Percentiles rank a stretch among this genome's conserved stretches.
phyloP scores from a whole-genome alignment of 192 early-diverging fungal genomes.

The Coemansia sp. region DNA sequence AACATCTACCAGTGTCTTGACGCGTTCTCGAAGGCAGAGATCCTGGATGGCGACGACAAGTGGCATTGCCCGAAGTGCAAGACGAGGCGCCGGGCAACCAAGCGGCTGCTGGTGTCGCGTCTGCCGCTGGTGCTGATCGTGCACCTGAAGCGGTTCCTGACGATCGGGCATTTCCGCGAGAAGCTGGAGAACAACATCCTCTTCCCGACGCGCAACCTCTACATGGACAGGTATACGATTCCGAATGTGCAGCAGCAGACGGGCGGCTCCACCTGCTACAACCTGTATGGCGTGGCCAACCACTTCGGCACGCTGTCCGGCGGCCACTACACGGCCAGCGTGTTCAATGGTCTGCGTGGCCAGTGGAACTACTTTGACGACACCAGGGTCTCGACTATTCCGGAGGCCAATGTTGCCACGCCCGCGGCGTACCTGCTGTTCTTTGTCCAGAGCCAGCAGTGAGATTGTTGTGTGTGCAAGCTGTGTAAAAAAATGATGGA shows the following conservation, averaged over 20 bases:
- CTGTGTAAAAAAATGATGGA: neutral
- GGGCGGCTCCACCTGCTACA: slow-evolving; percentile 56
- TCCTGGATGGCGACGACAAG: slow-evolving; percentile 85
- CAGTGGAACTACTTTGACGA: slow-evolving; percentile 91
- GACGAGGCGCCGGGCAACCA: slow-evolving; percentile 68
- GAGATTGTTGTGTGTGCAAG: neutral
- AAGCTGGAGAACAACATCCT: slow-evolving; percentile 87
- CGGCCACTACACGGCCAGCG: slow-evolving; percentile 78
- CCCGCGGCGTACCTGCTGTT: slow-evolving; percentile 52
- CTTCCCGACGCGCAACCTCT: slow-evolving; percentile 71
- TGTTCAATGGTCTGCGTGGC: slow-evolving; percentile 59
- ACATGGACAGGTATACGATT: slow-evolving; percentile 62
- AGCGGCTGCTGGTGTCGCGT: slow-evolving; percentile 73
- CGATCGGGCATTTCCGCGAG: slow-evolving; percentile 87
- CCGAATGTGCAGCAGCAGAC: neutral
- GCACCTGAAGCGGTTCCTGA: slow-evolving; percentile 94
- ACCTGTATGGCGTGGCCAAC: slow-evolving; percentile 82
- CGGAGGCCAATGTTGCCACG: slow-evolving; percentile 35
- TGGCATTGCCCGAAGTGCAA: slow-evolving; percentile 92
- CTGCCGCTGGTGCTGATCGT: slow-evolving; percentile 89
- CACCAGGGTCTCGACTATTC: slow-evolving; percentile 58
- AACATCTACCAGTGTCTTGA: slow-evolving; percentile 83
- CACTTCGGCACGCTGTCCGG: slow-evolving; percentile 75
- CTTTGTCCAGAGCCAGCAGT: slow-evolving; percentile 34
- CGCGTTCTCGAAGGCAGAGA: slow-evolving; percentile 80